phyloP scores from a whole-genome alignment of 306 rosid genomes.

The Cucumis hystrix region DNA sequence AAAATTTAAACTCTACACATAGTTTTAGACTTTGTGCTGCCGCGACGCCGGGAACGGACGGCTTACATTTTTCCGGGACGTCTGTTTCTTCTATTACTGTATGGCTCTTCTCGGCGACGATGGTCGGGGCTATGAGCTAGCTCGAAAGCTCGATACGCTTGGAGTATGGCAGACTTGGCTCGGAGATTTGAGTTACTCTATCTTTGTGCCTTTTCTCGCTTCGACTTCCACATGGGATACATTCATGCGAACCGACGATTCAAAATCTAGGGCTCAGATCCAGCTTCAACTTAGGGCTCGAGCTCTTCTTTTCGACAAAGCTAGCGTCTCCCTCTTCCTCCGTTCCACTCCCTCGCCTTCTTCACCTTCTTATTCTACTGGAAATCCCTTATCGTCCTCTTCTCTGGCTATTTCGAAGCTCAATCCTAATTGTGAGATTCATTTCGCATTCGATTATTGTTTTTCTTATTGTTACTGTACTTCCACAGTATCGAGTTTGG shows the following conservation, averaged over 20 bases:
- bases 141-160: slow-evolving; percentile 45
- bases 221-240: slow-evolving; percentile 76
- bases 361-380: slow-evolving; percentile 10
- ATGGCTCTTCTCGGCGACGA: slow-evolving; percentile 84
- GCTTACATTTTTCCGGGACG: not conserved
- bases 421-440: slow-evolving; percentile 43
- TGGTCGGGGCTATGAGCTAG: slow-evolving; percentile 79
- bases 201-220: slow-evolving; percentile 43
- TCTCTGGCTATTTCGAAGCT: slow-evolving; percentile 38
- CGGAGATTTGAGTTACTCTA: slow-evolving; percentile 50
- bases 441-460: not conserved
- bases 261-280: slow-evolving; percentile 63
- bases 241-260: slow-evolving; percentile 46
- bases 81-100: not conserved
- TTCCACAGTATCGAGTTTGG: not conserved
- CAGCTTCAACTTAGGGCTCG: slow-evolving; percentile 81
- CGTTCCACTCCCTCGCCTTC: slow-evolving; percentile 28
- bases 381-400: slow-evolving; percentile 3
- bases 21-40: not conserved
- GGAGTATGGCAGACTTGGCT: slow-evolving; percentile 83
- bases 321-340: slow-evolving; percentile 48
- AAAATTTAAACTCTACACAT: no score
- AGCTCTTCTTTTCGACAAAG: slow-evolving; percentile 91
- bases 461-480: not conserved
- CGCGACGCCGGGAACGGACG: not conserved